Evolutionary conservation across 305 asterid genomes (phyloP), one percentile per base, ranked within the genome.

Genomic region (Fraxinus platypoda): DNA sequence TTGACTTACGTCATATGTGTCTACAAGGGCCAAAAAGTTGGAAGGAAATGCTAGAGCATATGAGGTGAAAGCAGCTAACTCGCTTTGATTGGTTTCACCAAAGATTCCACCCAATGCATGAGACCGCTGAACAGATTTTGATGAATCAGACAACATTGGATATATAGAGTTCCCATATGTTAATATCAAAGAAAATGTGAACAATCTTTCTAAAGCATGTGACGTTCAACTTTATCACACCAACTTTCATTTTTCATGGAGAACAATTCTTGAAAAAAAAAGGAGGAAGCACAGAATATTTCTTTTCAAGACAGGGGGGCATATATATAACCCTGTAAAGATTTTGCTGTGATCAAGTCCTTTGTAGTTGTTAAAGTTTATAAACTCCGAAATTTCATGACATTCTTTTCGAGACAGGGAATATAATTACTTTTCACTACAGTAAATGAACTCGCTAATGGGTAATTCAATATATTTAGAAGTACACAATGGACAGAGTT

Each of bases 61-160:
- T 7, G 97, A 94, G 81, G 74, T 82, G 84, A 94, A 93, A 81
- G 98, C 98, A 81, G 93, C 97, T 84, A 95, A 84, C 80, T 95
- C 98, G 85, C 98, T 95, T 86, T 88, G 93, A 87, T 94, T 94
- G 28, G 97, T 94, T 91, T 95, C 98, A 2, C 96, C 97, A 85
- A 95, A 95, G 79, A 85, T 81, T 71, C 97, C 96, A 77, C 92
- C 92, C 81, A 92, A 85, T 81, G 82, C 78, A 35, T 86, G 83
- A 15, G 95, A 90, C 90, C 93, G 59, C 98, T 95, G 93, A 86
- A 88, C 81, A 84, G 76, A 87, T 86, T 86, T 28, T 28, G 83
- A 81, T 80, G 73, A 83, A 84, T 80, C 86, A 89, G 85, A 34
- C 12, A 82, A 74, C 66, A 82, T 23, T 84, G 70, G 79, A 72